A percentile compares a stretch with the other conserved stretches of the same genome.
phyloP scores from a whole-genome alignment of 2,329 filamentous ascomycete species.

The Diaporthe velutina region DNA sequence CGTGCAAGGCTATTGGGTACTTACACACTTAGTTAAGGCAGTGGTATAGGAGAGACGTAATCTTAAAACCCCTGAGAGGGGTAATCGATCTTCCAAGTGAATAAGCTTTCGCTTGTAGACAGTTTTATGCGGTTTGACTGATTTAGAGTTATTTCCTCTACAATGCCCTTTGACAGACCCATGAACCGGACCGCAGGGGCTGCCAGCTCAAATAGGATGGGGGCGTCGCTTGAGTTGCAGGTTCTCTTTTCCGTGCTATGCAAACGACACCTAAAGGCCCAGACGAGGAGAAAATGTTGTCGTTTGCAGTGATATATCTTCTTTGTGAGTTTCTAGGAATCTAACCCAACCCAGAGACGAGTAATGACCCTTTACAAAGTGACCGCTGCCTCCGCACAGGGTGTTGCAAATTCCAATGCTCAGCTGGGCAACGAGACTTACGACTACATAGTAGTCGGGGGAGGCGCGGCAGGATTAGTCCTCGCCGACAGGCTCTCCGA shows the following conservation, averaged over 20 bases:
- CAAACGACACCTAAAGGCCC: too few relatives aligned
- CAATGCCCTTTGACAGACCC: not conserved
- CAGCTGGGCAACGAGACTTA: constrained; percentile 58
- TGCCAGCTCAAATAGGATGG: not conserved
- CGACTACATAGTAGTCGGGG: constrained; percentile 72
- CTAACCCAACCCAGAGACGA: accelerated
- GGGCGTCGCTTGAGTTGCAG: not conserved
- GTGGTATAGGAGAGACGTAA: not conserved
- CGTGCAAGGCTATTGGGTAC: not conserved
- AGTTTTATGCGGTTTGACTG: not conserved
- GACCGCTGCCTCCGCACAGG: not conserved
- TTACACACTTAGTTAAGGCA: not conserved
- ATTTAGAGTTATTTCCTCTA: not conserved
- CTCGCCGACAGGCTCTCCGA: constrained; percentile 75
- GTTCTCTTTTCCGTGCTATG: too few relatives aligned
- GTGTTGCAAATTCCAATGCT: constrained; percentile 16
- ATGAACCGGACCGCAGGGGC: not conserved
- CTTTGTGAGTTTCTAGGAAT: not conserved
- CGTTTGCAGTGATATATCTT: not conserved
- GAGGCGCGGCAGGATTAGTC: constrained; percentile 71
- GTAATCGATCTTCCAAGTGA: not conserved
- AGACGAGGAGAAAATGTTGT: not conserved
- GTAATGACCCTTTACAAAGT: not conserved
- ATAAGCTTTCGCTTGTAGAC: constrained; percentile 2
- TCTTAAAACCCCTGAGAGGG: not conserved